These are phyloP conservation scores for Entamoeba histolytica DNA, from an alignment of 208 protist genomes.

Conservation along the genomic window DNA sequence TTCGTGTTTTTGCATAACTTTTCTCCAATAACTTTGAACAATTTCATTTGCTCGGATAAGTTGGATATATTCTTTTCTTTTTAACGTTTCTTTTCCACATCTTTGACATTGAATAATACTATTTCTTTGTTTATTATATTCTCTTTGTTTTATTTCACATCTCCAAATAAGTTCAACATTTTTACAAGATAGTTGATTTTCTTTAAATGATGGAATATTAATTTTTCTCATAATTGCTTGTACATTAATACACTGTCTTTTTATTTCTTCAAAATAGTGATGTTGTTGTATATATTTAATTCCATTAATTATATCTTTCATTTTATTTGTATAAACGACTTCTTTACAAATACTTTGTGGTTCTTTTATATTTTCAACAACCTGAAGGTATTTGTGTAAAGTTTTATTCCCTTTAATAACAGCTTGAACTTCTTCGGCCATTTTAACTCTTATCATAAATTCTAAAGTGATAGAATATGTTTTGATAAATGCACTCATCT, in stretches of 20 bases:
- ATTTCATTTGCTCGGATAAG: background rate
- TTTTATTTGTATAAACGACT: background rate
- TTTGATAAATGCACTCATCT: background rate
- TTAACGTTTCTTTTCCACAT: background rate
- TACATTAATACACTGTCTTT: background rate
- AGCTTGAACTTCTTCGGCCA: background rate
- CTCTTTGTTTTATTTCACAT: background rate
- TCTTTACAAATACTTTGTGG: background rate
- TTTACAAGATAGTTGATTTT: background rate
- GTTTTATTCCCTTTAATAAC: background rate
- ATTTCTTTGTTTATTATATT: background rate
- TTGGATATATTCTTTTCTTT: background rate
- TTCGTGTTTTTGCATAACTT: background rate
- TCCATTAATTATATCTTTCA: background rate
- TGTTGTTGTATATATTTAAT: background rate
- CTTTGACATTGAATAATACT: background rate
- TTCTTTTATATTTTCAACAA: background rate
- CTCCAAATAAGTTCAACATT: background rate
- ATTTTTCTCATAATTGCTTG: background rate
- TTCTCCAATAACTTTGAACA: background rate
- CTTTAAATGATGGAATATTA: too few relatives aligned
- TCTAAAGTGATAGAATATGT: background rate
- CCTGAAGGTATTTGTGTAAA: background rate
- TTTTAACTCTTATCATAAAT: background rate
- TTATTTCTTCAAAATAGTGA: background rate